These are phyloP conservation scores for Candida dubliniensis DNA, from an alignment of 1,139 yeast genomes.

Conservation along the genomic window DNA sequence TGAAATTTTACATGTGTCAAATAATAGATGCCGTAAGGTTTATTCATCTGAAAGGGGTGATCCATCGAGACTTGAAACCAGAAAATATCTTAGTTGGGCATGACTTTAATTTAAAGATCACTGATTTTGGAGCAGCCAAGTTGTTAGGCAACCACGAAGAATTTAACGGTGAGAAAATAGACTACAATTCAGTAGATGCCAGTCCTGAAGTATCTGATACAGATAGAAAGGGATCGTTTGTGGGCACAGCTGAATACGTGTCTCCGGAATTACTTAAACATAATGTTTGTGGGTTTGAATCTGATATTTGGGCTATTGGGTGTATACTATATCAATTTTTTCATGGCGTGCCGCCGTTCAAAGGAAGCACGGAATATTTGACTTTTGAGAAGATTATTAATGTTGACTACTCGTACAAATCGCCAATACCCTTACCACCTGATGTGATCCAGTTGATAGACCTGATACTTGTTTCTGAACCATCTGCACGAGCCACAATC, in stretches of 20 bases:
- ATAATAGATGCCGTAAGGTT: slow-evolving; percentile 82
- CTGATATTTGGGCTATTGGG: slow-evolving; percentile 97
- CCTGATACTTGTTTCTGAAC: slow-evolving; percentile 56
- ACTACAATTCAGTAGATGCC: slow-evolving; percentile 32
- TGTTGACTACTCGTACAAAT: slow-evolving; percentile 78
- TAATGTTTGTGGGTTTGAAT: slow-evolving; percentile 80
- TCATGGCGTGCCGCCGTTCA: slow-evolving; percentile 94
- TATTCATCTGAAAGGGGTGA: slow-evolving; percentile 81
- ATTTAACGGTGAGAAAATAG: slow-evolving; percentile 31
- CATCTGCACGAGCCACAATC: slow-evolving; percentile 33
- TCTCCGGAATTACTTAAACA: slow-evolving; percentile 89
- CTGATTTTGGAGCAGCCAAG: slow-evolving; percentile 99
- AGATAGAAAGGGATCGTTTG: slow-evolving; percentile 70
- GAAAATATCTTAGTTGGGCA: slow-evolving; percentile 84
- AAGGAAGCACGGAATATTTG: slow-evolving; percentile 90
- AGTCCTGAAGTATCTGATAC: slow-evolving; percentile 10
- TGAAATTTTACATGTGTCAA: slow-evolving; percentile 75
- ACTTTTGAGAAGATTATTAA: slow-evolving; percentile 92
- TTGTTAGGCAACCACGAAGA: slow-evolving; percentile 53
- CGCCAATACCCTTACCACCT: slow-evolving; percentile 65
- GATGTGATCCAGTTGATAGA: slow-evolving; percentile 69
- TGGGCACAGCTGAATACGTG: slow-evolving; percentile 67
- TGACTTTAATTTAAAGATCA: slow-evolving; percentile 79
- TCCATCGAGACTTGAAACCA: slow-evolving; percentile 94
- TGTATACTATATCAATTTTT: slow-evolving; percentile 92